Evolutionary conservation across 163 green algal genomes (phyloP).

Genomic region (Scenedesmus sp.): DNA sequence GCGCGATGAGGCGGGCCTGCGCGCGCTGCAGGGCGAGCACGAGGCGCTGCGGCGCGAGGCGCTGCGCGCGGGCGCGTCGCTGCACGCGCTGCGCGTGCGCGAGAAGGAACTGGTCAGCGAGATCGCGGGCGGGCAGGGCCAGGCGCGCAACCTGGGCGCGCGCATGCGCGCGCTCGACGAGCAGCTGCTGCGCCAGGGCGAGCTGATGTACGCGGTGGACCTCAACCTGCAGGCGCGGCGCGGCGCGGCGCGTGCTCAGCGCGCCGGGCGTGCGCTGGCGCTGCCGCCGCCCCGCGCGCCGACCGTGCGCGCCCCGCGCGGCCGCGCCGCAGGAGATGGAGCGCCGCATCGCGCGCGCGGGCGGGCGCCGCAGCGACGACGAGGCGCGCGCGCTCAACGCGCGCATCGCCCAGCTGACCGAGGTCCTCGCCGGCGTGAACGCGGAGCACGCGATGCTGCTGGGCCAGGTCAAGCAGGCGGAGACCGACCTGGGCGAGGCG

Average conservation of each 20-base stretch:
- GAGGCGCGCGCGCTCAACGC: conserved; percentile 79
- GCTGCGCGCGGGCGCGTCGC: conserved; percentile 70
- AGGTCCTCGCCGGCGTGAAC: conserved; percentile 66
- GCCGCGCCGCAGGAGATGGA: conserved; percentile 67
- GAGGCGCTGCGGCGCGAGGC: conserved; percentile 78
- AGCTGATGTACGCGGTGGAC: conserved; percentile 89
- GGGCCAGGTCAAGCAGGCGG: conserved; percentile 66
- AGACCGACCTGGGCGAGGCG: conserved; percentile 55
- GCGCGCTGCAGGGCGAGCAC: conserved; percentile 63
- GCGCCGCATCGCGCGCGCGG: conserved; percentile 74
- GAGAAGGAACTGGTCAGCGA: conserved; percentile 80
- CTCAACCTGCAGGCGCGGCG: conserved; percentile 73
- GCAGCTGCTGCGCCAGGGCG: conserved; percentile 74
- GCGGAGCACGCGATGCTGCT: conserved; percentile 76
- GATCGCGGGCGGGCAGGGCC: conserved; percentile 71
- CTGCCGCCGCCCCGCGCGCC: not conserved
- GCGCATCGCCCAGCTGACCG: conserved; percentile 73
- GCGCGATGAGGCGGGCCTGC: conserved; percentile 63
- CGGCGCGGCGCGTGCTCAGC: not conserved
- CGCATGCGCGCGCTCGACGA: conserved; percentile 74
- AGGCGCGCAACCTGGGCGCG: conserved; percentile 79
- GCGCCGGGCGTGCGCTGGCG: not conserved
- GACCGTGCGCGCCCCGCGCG: too few species aligned
- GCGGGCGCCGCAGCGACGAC: conserved; percentile 79
- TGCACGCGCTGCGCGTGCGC: conserved; percentile 67